Percentiles rank a stretch among this genome's conserved stretches.
Evolutionary conservation across 495 filamentous ascomycete genomes (phyloP).

Genomic region (Cryomyces minteri): DNA sequence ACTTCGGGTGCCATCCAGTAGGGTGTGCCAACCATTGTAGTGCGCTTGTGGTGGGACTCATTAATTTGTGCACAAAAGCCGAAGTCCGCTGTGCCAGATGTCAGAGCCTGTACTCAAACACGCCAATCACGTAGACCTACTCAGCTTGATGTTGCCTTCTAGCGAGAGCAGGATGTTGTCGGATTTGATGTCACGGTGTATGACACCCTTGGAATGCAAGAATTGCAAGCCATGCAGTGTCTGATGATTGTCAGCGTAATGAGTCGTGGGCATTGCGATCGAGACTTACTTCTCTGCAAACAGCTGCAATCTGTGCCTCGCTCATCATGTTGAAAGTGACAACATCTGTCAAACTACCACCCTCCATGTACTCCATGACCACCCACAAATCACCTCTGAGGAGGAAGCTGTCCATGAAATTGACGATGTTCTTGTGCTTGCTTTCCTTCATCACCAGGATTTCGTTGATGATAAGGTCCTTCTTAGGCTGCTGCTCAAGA

Average conservation of each 20-base stretch:
- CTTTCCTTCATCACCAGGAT: conserved; percentile 99
- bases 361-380: conserved; percentile 99
- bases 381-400: conserved; percentile 87
- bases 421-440: conserved; percentile 96
- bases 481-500: conserved; percentile 93
- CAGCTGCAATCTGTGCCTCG: conserved; percentile 88
- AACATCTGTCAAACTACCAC: conserved; percentile 90
- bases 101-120: not conserved
- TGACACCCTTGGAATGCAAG: conserved; percentile 92
- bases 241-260: conserved; percentile 17
- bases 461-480: conserved; percentile 97
- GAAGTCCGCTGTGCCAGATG: conserved; percentile 57
- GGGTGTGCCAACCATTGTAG: conserved; percentile 96
- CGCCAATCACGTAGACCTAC: conserved; percentile 33
- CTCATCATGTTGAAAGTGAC: conserved; percentile 99
- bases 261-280: not conserved
- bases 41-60: conserved; percentile 88
- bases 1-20: conserved; percentile 99
- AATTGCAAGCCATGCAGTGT: conserved; percentile 85
- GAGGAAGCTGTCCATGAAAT: conserved; percentile 93
- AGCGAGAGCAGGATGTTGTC: conserved; percentile 92
- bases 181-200: conserved; percentile 97
- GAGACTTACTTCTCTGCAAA: conserved; percentile 63
- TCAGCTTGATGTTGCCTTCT: conserved; percentile 94
- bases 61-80: conserved; percentile 99